Evolutionary conservation across 1,284 basidiomycete genomes (phyloP).

Genomic region (Ustilago nuda): DNA sequence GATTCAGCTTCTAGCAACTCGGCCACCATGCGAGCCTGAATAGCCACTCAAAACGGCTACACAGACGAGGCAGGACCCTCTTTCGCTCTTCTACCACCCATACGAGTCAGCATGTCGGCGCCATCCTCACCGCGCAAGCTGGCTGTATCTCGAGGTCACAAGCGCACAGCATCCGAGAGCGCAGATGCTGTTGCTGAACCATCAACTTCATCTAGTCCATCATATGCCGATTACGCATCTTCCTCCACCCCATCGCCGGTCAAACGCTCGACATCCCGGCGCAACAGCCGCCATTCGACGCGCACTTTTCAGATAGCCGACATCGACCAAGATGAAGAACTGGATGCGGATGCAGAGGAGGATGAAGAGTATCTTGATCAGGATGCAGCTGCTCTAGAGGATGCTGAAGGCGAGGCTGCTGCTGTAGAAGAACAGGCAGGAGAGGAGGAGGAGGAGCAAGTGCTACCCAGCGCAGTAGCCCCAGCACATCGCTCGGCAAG

Average conservation of each 20-base stretch:
- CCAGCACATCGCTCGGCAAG: constrained; percentile 20
- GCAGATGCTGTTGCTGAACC: constrained; percentile 6
- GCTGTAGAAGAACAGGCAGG: background rate
- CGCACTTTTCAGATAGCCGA: constrained; percentile 33
- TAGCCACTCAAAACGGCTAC: background rate
- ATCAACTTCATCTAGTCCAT: constrained; percentile 2
- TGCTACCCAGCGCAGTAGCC: background rate
- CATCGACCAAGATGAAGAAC: constrained; percentile 21
- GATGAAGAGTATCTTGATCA: constrained; percentile 28
- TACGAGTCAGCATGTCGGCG: constrained; percentile 14
- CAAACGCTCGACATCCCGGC: constrained; percentile 20
- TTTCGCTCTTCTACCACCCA: background rate
- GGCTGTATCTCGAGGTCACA: constrained; percentile 11
- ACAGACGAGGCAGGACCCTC: too few relatives aligned
- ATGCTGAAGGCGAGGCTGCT: background rate
- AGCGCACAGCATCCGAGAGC: constrained; percentile 19
- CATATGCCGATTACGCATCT: constrained; percentile 10
- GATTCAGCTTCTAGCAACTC: background rate
- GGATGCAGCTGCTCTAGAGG: constrained; percentile 19
- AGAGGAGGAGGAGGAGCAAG: background rate
- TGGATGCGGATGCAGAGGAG: constrained; percentile 33
- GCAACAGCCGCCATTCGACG: constrained; percentile 12
- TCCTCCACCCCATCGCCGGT: constrained; percentile 17
- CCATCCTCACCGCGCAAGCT: constrained; percentile 20
- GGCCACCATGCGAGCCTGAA: constrained; percentile 12